Percentiles rank a stretch among this genome's conserved stretches.
Evolutionary conservation across 2,329 filamentous ascomycete genomes (phyloP).

Genomic region (Davidsoniella virescens): DNA sequence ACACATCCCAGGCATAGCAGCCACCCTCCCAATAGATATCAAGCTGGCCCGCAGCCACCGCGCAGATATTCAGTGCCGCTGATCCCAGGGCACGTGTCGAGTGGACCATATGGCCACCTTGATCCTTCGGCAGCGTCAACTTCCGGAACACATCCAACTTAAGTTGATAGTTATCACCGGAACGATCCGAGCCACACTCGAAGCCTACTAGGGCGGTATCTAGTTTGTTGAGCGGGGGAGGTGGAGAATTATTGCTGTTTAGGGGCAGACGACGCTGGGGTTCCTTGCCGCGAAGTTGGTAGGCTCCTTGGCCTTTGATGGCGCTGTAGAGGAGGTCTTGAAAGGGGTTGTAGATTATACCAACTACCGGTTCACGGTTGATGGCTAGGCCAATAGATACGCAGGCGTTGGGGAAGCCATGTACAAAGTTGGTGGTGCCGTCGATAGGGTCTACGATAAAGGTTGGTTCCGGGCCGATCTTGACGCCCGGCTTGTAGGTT

Average conservation of each 20-base stretch:
- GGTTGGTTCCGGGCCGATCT: constrained; percentile 49
- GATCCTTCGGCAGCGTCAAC: constrained; percentile 39
- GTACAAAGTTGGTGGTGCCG: constrained; percentile 69
- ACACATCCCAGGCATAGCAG: constrained; percentile 76
- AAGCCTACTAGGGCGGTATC: constrained; percentile 47
- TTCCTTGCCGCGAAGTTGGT: constrained; percentile 29
- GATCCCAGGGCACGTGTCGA: constrained; percentile 53
- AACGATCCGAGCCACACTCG: constrained; percentile 57
- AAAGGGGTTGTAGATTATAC: constrained; percentile 70
- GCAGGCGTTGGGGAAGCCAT: constrained; percentile 57
- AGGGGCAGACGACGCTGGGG: constrained; percentile 26
- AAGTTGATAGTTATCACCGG: constrained; percentile 53
- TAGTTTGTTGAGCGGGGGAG: constrained; percentile 43
- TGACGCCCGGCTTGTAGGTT: constrained; percentile 51
- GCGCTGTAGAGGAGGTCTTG: constrained; percentile 52
- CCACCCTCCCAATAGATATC: constrained; percentile 73
- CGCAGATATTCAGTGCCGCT: constrained; percentile 60
- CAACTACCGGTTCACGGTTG: constrained; percentile 43
- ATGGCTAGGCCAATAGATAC: constrained; percentile 61
- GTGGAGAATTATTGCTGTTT: constrained; percentile 20
- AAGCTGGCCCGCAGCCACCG: constrained; percentile 52
- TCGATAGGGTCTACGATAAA: constrained; percentile 75
- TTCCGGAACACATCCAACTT: constrained; percentile 51
- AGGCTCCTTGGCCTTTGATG: constrained; percentile 52
- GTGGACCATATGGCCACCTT: constrained; percentile 62